Conservation (phyloP, 106 monocot species). For the Platanthera guangdongensis region DNA sequence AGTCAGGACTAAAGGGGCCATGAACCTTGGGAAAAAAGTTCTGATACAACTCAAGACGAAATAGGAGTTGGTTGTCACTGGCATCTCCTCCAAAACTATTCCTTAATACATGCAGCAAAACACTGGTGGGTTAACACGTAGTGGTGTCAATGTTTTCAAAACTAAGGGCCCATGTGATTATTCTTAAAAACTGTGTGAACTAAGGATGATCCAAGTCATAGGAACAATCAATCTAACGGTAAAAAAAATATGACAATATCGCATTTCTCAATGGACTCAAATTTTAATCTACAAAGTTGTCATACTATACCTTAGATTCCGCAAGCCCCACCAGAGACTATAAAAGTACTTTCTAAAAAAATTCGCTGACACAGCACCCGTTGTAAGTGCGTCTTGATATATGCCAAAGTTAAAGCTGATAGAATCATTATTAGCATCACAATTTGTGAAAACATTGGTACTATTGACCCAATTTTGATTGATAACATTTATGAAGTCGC, state of each 20-base stretch:
- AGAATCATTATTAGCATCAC: constrained; percentile 33
- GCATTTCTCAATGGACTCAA: not conserved
- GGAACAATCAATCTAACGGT: too few species aligned
- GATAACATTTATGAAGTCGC: constrained; percentile 15
- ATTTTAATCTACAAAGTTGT: not conserved
- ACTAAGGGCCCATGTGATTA: not conserved
- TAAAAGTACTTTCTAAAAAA: constrained; percentile 74
- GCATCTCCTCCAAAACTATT: too few species aligned
- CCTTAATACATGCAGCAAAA: too few species aligned
- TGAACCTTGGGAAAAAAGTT: too few species aligned
- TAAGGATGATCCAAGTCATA: too few species aligned
- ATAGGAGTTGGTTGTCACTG: too few species aligned
- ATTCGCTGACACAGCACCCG: constrained; percentile 32
- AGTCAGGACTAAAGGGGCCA: too few species aligned
- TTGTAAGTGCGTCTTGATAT: constrained; percentile 37
- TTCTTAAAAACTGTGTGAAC: not conserved
- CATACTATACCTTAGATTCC: constrained; percentile 65
- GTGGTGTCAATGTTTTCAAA: not conserved
- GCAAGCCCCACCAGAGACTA: constrained; percentile 97
- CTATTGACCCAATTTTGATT: constrained; percentile 36
- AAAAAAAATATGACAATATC: not conserved
- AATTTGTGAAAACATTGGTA: constrained; percentile 51
- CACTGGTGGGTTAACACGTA: too few species aligned
- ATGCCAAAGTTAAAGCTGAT: constrained; percentile 64
- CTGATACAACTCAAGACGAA: too few species aligned